Evolutionary conservation across 106 monocot species (phyloP).

Genomic region (Allium cepa): DNA sequence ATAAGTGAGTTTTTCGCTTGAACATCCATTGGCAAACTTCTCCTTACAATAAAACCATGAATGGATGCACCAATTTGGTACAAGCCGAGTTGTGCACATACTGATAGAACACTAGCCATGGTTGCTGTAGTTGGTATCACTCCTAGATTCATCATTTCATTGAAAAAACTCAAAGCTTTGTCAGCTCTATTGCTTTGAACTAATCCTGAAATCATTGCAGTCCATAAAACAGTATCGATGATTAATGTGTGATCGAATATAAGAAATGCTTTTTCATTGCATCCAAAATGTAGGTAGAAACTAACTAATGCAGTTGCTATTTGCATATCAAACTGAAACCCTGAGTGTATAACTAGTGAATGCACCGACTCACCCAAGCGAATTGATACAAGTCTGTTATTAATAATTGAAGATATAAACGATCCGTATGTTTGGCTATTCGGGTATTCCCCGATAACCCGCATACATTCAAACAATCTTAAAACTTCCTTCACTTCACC

Average conservation of each 20-base stretch:
- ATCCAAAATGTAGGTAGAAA: slow-evolving; percentile 43
- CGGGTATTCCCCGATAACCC: slow-evolving; percentile 13
- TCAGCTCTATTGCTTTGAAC: slow-evolving; percentile 37
- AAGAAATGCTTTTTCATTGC: slow-evolving; percentile 14
- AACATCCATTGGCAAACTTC: slow-evolving; percentile 18
- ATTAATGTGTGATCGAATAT: slow-evolving; percentile 27
- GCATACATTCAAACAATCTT: slow-evolving; percentile 36
- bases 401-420: slow-evolving; percentile 21
- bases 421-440: slow-evolving; percentile 49
- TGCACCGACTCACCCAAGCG: slow-evolving; percentile 27
- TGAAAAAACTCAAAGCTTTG: slow-evolving; percentile 41
- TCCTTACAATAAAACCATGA: slow-evolving; percentile 52
- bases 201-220: slow-evolving; percentile 64
- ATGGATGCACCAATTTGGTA: slow-evolving; percentile 36
- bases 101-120: slow-evolving; percentile 43
- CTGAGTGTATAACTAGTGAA: slow-evolving; percentile 29
- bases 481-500: slow-evolving; percentile 16
- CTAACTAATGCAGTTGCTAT: slow-evolving; percentile 37
- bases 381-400: neutral
- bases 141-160: slow-evolving; percentile 26
- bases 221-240: slow-evolving; percentile 45
- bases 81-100: slow-evolving; percentile 38
- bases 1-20: slow-evolving; percentile 48
- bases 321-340: slow-evolving; percentile 28
- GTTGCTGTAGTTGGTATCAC: slow-evolving; percentile 23